Evolutionary conservation across 495 filamentous ascomycete genomes (phyloP), one percentile per base, ranked within the genome.

Genomic region (Penicillium herquei): DNA sequence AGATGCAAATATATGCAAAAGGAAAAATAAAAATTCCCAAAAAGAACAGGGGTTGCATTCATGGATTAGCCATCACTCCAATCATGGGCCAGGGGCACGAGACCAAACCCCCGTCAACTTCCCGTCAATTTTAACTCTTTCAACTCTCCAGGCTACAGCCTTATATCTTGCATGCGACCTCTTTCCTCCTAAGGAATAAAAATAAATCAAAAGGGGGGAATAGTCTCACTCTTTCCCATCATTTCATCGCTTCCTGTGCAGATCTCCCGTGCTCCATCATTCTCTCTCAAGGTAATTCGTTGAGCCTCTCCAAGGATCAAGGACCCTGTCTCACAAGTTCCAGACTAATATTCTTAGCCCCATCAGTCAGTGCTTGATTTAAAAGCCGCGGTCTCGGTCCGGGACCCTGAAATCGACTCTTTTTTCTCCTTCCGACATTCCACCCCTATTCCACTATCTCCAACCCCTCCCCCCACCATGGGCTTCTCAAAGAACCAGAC

Each of bases 51-150:
- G 13, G 43, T 32, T 33, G 26, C 26, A 46, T 17, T 32, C 43
- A 46, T 46, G 43, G 43, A 46, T 33, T 13, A 12, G 3, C 43
- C 43, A 7, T 32, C 14, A 31, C 64, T 64, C 72, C 72, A 72
- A 75, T 72, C 69, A 67, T 53, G 63, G 70, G 30, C 49, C 59
- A 54, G 44, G 63, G 59, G 72, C 72, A 75, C 72, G 72, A 75
- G 72, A 73, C 72, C 49, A 52, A 40, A 49, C 14, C 34, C 30
- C 48, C 54, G 40, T 65, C 52, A 56, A 55, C 41, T 41, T 48
- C 49, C 34, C 34, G 12, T 14, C 30, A 32, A 41, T 8, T 13
- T 39, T 39, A 34, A 12, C 8, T 21, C 67, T 48, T 41, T 40
- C 45, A 58, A 32, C 31, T 16, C 31, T 30, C 18, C 34, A 46